Evolutionary conservation across 2,329 filamentous ascomycete genomes (phyloP), one percentile per base, ranked within the genome.

Genomic region (Uncinocarpus reesii): DNA sequence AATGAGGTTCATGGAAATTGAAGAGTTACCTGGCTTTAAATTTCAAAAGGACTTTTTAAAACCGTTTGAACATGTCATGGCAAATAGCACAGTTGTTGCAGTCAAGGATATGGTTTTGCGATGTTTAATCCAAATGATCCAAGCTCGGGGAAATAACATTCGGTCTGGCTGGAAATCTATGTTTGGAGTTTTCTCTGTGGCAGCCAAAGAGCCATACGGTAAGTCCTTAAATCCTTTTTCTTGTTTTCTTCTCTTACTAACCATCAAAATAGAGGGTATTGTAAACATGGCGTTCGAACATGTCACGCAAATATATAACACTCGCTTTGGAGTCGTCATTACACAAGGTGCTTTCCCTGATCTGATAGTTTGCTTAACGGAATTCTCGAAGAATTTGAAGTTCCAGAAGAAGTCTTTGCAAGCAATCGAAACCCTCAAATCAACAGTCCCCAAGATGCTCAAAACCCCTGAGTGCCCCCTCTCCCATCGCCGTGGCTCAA

Each of bases 41-140:
- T 99, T 99, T 62, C 92, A 99, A 60, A 99, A 99, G 65, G 90
- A 99, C 63, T 98, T 99, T 65, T 70, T 98, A 47, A 96, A 95
- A 67, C 92, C 93, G 0, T 99, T 98, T 58, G 90, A 98, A 69
- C 87, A 96, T 64, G 88, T 99, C 58, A 86, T 98, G 71, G 83
- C 85, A 50, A 96, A 98, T 64, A 92, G 88, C 35, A 86, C 76
- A 54, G 87, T 92, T 54, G 81, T 95, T 15, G 81, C 86, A 0
- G 92, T 99, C 58, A 98, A 98, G 67, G 92, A 99, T 58, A 90
- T 98, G 84, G 87, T 95, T 38, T 72, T 99, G 20, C 81, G 90
- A 36, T 99, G 93, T 62, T 72, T 99, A 52, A 93, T 95, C 49
- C 93, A 99, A 67, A 98, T 99, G 93, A 95, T 98, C 41, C 92